Conservation (phyloP, 2,329 filamentous ascomycete genomes). For the Mycogone perniciosa region DNA sequence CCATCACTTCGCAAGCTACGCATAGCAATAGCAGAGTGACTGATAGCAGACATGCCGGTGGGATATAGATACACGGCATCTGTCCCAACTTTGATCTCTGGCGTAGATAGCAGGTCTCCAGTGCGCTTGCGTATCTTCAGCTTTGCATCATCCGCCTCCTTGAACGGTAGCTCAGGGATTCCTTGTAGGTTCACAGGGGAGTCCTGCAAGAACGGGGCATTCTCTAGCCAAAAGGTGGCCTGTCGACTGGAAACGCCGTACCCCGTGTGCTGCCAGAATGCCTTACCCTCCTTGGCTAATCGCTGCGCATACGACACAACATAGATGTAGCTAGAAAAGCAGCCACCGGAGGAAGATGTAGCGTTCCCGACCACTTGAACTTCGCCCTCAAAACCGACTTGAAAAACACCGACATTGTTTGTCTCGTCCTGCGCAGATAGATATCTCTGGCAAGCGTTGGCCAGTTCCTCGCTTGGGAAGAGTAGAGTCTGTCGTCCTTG, state of each 20-base stretch:
- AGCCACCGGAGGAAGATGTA: not conserved
- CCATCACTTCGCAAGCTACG: not conserved
- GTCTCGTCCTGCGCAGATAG: constrained; percentile 8
- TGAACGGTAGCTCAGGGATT: not conserved
- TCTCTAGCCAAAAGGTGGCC: constrained; percentile 20
- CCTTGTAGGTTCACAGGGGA: not conserved
- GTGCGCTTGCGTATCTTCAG: constrained; percentile 16
- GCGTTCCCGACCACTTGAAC: not conserved
- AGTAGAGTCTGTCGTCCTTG: constrained; percentile 8
- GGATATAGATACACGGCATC: constrained; percentile 43
- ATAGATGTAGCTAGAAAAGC: constrained; percentile 12
- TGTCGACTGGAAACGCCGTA: constrained; percentile 24
- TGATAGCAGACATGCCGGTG: constrained; percentile 47
- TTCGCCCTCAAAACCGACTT: constrained; percentile 12
- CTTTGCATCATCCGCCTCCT: constrained; percentile 12
- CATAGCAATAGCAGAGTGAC: constrained; percentile 17
- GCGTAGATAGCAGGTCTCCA: constrained; percentile 17
- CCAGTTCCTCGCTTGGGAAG: constrained; percentile 15
- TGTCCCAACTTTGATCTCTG: not conserved
- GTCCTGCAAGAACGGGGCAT: constrained; percentile 17
- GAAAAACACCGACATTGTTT: not conserved
- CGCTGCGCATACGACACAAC: constrained; percentile 13
- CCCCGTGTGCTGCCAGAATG: constrained; percentile 26
- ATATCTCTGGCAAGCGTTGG: constrained; percentile 16
- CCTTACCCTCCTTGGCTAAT: constrained; percentile 19